These are phyloP conservation scores for Nidularia pulvinata DNA, from an alignment of 768 basidiomycete species.

Conservation along the genomic window DNA sequence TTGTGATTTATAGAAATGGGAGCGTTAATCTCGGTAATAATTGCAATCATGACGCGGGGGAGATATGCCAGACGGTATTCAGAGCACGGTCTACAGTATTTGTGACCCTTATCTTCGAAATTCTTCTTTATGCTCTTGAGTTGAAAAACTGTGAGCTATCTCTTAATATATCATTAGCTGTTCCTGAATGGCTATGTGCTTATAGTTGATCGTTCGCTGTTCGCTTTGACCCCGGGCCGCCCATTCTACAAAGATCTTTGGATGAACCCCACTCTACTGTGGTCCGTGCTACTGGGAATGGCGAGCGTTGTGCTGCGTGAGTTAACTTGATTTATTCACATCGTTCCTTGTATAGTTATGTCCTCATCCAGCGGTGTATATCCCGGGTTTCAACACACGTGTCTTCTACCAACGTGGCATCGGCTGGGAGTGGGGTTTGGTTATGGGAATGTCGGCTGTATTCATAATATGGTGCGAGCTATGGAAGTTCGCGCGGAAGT, in stretches of 20 bases:
- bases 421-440: conserved; percentile 37
- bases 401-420: conserved; percentile 36
- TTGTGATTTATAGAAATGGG: conserved; percentile 30
- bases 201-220: conserved; percentile 34
- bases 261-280: conserved; percentile 31
- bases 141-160: conserved; percentile 30
- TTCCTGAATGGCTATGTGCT: neutral
- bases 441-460: conserved; percentile 29
- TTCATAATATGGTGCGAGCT: conserved; percentile 35
- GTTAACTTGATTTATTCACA: conserved; percentile 7
- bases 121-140: conserved; percentile 30
- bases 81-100: conserved; percentile 33
- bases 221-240: conserved; percentile 29
- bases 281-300: conserved; percentile 30
- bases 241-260: conserved; percentile 31
- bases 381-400: conserved; percentile 30
- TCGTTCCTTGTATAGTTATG: neutral
- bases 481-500: conserved; percentile 30
- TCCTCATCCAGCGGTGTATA: conserved; percentile 25
- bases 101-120: conserved; percentile 34
- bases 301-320: conserved; percentile 32
- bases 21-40: conserved; percentile 25
- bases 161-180: neutral
- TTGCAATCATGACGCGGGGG: conserved; percentile 23
- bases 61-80: conserved; percentile 26